Evolutionary conservation across 352 stramenopile species (phyloP), one percentile per base, ranked within the genome.

Genomic region (Phytopythium litorale): DNA sequence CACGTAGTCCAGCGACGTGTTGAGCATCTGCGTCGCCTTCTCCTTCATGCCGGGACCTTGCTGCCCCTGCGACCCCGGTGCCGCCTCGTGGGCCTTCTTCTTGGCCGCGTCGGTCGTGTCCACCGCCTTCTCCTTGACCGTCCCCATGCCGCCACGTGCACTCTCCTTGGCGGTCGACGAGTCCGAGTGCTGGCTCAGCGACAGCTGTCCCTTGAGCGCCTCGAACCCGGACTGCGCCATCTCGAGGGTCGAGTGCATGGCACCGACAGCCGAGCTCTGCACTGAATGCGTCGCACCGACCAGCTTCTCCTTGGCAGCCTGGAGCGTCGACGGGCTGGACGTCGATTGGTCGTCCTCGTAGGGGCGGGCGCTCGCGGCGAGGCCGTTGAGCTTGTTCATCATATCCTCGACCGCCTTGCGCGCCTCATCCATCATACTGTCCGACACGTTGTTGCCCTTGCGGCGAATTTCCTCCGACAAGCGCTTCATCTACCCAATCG

Each of bases 161-260:
- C 53, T 46, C 1, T 67, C 28, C 32, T 60, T 63, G 35, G 28
- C n/a, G 15, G 52, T 21, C 11, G 64, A 65, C 4, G 46, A 51
- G 37, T 72, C 53, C 12, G 70, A 48, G 59, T 71, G 68, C 35
- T 76, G 53, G 8, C 45, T 65, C 7, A 65, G 53, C 18, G 40
- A 19, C 35, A 81, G 60, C 59, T 78, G 67, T n/a, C 68, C 63
- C 67, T 79, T 72, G 25, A 81, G 58, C 35, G 67, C 42, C 43
- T 78, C 75, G 37, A 75, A 79, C 58, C 75, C 72, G 21, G 65
- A 59, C 58, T 77, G 69, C 16, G 72, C 76, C 37, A 67, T 63
- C 7, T 81, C 70, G 23, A 65, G 63, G 3, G 70, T 75, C 6
- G 60, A 63, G 28, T 38, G 67, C 51, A 81, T 56, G 11, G 77